These are phyloP conservation scores for Gossypium rotundifolium DNA, from an alignment of 345 rosid genomes.

Conservation along the genomic window DNA sequence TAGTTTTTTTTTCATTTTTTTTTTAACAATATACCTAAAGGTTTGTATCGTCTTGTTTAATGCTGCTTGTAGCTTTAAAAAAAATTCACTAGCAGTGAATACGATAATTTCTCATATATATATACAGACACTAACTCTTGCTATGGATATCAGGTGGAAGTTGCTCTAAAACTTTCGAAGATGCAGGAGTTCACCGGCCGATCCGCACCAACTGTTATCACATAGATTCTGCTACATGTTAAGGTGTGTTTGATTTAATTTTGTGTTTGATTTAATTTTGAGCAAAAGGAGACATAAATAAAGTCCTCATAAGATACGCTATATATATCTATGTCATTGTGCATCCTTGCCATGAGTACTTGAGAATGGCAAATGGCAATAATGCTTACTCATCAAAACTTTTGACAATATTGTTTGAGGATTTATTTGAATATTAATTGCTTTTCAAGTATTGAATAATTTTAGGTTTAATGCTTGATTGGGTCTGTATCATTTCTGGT, in stretches of 20 bases:
- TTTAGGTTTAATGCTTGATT: too few species aligned
- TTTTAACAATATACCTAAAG: too few species aligned
- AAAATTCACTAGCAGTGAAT: too few species aligned
- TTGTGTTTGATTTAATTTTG: not conserved
- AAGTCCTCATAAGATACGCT: too few species aligned
- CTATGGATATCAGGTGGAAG: slow-evolving; percentile 57
- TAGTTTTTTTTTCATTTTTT: too few species aligned
- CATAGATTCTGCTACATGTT: slow-evolving; percentile 30
- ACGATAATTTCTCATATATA: too few species aligned
- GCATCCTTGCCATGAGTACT: not conserved
- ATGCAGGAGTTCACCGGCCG: slow-evolving; percentile 93
- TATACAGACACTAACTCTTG: not conserved
- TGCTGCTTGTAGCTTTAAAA: too few species aligned
- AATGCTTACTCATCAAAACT: not conserved
- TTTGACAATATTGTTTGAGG: not conserved
- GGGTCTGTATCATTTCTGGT: too few species aligned
- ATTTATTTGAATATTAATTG: not conserved
- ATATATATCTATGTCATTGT: not conserved
- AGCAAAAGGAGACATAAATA: not conserved
- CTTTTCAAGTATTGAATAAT: not conserved
- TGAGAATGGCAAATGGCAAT: not conserved
- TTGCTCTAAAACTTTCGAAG: slow-evolving; percentile 87
- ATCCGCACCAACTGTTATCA: slow-evolving; percentile 90
- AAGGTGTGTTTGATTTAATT: not conserved
- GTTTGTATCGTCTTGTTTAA: too few species aligned